Base-by-base conservation (phyloP, 495 filamentous ascomycete species). In the Hyaloscypha finlandica region DNA sequence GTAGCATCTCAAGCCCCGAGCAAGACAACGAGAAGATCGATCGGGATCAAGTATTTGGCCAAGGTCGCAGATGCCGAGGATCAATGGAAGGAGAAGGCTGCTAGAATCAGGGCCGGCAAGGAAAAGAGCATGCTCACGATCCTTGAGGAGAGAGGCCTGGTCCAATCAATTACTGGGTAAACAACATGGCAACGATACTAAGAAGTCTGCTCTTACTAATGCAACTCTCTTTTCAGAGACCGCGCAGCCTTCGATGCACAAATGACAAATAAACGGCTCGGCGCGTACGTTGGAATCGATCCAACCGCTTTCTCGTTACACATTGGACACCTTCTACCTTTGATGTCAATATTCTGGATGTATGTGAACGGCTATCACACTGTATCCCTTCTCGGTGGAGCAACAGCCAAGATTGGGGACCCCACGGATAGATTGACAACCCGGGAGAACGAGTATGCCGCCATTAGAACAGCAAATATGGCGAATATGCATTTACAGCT, bases 321-420 rank as follows among this genome's bases (percentile, higher is more conserved):
- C 75, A 81, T 98, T 63, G 95, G 95, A 35, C 93, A 99, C 76
- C 86, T 99, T 64, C 78, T 98, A 11, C 94, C 95, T 9, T 83
- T 98, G 52, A 98, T 99, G 95, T 88, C 92, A 1, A 77, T 97
- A 32, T 94, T 93, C 66, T 97, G 95, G 91, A 90, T 92, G 81
- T 96, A 94, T 74, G 80, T 96, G 48, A 86, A 93, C 78, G 94
- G 95, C 16, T 89, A 90, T 69, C 81, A 85, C 35, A 82, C 91
- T 16, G 83, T 90, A 29, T 90, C 89, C 59, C 76, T 99, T 67
- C 82, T 97, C 66, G 94, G 94, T 31, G 93, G 92, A 64, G 86
- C 92, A 8, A 99, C 95, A 0, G 89, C 89, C 45, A 88, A 87
- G 70, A 84, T 99, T 25, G 95, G 95, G 25, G 95, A 99, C 71